Evolutionary conservation across 2,329 filamentous ascomycete genomes (phyloP).

Genomic region (Arthroderma uncinatum): DNA sequence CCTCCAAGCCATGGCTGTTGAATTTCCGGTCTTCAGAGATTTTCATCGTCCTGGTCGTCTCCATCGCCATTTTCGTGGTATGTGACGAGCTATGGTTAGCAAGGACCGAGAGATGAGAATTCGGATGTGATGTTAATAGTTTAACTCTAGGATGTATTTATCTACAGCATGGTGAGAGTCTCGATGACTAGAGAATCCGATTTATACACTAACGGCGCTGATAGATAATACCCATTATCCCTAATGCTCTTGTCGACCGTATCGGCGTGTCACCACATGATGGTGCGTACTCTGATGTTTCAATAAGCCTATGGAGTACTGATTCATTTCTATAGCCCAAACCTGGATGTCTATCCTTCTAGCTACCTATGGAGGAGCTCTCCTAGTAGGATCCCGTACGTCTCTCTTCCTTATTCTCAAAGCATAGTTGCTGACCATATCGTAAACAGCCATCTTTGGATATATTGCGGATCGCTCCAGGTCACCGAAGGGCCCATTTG

Average conservation of each 20-base stretch:
- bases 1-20: background rate
- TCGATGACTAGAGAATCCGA: background rate
- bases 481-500: slow-evolving; percentile 47
- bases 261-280: slow-evolving; percentile 28
- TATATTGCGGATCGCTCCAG: slow-evolving; percentile 44
- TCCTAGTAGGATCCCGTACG: slow-evolving; percentile 48
- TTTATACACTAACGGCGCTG: background rate
- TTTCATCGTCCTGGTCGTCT: background rate
- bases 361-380: slow-evolving; percentile 57
- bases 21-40: background rate
- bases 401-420: slow-evolving; percentile 12
- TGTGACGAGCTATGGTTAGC: background rate
- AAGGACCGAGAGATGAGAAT: background rate
- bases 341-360: slow-evolving; percentile 51
- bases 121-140: background rate
- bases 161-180: background rate
- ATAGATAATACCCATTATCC: slow-evolving; percentile 57
- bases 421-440: background rate
- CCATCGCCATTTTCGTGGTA: slow-evolving; percentile 1
- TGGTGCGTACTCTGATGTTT: background rate
- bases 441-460: slow-evolving; percentile 26
- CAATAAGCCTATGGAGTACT: background rate
- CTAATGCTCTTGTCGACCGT: slow-evolving; percentile 51
- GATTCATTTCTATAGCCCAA: background rate
- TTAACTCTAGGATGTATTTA: background rate